A percentile compares a stretch with the other conserved stretches of the same genome.
Conservation (phyloP, 1,139 yeast species). For the Saccharomyces hybrid region DNA sequence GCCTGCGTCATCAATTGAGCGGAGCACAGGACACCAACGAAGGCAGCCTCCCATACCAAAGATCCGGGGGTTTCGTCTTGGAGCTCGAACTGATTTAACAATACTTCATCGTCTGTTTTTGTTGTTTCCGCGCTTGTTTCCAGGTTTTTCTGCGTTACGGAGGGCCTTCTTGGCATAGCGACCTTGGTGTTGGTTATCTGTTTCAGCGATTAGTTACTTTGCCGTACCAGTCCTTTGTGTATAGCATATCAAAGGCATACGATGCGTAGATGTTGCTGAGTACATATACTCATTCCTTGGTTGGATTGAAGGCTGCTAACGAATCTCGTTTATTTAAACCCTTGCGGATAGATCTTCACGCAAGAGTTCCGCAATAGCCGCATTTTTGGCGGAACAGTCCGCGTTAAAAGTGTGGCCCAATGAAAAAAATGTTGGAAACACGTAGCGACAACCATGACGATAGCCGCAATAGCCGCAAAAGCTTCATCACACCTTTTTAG, state of each 20-base stretch:
- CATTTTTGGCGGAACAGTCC: not conserved
- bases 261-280: not conserved
- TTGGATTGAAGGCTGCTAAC: not conserved
- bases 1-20: constrained; percentile 15
- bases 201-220: not conserved
- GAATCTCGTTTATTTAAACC: not conserved
- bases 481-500: not conserved
- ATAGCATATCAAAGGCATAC: not conserved
- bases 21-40: constrained; percentile 7
- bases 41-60: constrained; percentile 5
- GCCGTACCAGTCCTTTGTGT: not conserved
- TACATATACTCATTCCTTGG: not conserved
- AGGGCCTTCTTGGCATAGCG: not conserved
- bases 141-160: not conserved
- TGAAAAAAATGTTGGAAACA: not conserved
- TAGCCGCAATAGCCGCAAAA: not conserved
- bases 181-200: not conserved
- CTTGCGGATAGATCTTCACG: not conserved
- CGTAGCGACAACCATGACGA: not conserved
- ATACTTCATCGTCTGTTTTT: not conserved
- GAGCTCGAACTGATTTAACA: not conserved
- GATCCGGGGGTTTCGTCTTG: not conserved
- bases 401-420: not conserved
- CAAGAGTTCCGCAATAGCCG: not conserved
- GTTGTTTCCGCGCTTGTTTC: not conserved